Percentiles rank a stretch among this genome's conserved stretches.
Evolutionary conservation across 495 filamentous ascomycete species (phyloP).

Genomic region (Penicillium verhagenii): DNA sequence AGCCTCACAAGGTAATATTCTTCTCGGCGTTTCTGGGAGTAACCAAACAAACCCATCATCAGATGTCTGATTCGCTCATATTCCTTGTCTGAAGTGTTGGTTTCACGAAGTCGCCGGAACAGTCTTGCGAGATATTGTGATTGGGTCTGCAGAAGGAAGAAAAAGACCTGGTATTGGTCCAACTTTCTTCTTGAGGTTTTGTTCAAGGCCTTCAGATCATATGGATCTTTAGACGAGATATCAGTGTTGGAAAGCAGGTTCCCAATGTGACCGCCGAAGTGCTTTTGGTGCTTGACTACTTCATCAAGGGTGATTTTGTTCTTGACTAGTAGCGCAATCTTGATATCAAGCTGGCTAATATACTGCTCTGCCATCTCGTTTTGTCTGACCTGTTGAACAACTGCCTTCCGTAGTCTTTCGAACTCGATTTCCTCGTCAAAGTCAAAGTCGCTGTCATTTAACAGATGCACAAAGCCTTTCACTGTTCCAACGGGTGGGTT

Average conservation of each 20-base stretch:
- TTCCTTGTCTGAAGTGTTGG: slow-evolving; percentile 86
- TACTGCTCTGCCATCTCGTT: slow-evolving; percentile 98
- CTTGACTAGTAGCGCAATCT: slow-evolving; percentile 96
- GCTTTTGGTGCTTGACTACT: slow-evolving; percentile 94
- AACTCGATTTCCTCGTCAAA: slow-evolving; percentile 99
- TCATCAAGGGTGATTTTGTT: slow-evolving; percentile 99
- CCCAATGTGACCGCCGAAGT: slow-evolving; percentile 89
- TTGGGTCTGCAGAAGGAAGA: slow-evolving; percentile 96
- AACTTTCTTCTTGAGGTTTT: slow-evolving; percentile 93
- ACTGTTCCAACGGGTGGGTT: slow-evolving; percentile 95
- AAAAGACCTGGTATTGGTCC: slow-evolving; percentile 95
- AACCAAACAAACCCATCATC: slow-evolving; percentile 96
- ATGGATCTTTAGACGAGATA: slow-evolving; percentile 86
- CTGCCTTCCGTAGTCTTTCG: slow-evolving; percentile 85
- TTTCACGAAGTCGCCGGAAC: slow-evolving; percentile 79
- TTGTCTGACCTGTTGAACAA: slow-evolving; percentile 94
- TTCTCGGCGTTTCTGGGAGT: slow-evolving; percentile 93
- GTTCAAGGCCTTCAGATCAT: slow-evolving; percentile 95
- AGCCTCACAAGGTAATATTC: slow-evolving; percentile 96
- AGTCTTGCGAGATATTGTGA: slow-evolving; percentile 89
- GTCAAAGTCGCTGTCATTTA: slow-evolving; percentile 98
- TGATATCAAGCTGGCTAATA: slow-evolving; percentile 97
- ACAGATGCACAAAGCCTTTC: slow-evolving; percentile 94
- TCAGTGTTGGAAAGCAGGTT: slow-evolving; percentile 81
- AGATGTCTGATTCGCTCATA: slow-evolving; percentile 86